Base-by-base conservation (phyloP, 768 basidiomycete species). In the Podaxis sp. region DNA sequence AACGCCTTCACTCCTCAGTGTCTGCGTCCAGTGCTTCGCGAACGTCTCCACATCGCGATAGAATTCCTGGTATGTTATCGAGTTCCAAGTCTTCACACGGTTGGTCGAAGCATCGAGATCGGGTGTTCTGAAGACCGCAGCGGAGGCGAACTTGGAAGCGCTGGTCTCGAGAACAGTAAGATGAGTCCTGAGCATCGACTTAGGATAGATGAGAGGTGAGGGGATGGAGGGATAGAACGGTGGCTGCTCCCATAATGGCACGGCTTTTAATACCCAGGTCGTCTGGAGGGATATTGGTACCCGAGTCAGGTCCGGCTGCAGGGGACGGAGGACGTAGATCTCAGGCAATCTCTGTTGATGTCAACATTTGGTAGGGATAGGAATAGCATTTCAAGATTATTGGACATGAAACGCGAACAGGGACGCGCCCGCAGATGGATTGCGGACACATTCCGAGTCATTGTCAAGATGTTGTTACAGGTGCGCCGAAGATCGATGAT, bases 21-120 rank as follows among this genome's bases (percentile, higher is more conserved):
- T 70, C 15, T 72, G 74, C 40, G 81, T 78, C 85, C 90, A 93
- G 70, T 89, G 80, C 50, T 78, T 80, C 38, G 90, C 89, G 64
- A 81, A 84, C 37, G 75, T 71, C 68, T 90, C 87, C 67, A 92
- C 87, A 61, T 92, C 87, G 17, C 71, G 61, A 63, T 79, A 77
- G 75, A 93, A 92, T 69, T 87, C 82, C 13, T 65, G 67, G 74
- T 88, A 93, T 57, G 86, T 82, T 72, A 91, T 80, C 63, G 83
- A 72, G 15, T 75, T 73, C 90, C 90, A 92, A 49, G 76, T 70
- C 33, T 78, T 74, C 59, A 84, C 73, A 60, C 74, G 73, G 19
- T 76, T 75, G 41, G 81, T 74, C 36, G 74, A 67, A 57, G 79
- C 67, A 68, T 83, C 78, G 22, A 79, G 65, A 65, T 74, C 76